These are phyloP conservation scores for Penicillium aurantiogriseum DNA, from an alignment of 2,329 filamentous ascomycete genomes.

Conservation along the genomic window DNA sequence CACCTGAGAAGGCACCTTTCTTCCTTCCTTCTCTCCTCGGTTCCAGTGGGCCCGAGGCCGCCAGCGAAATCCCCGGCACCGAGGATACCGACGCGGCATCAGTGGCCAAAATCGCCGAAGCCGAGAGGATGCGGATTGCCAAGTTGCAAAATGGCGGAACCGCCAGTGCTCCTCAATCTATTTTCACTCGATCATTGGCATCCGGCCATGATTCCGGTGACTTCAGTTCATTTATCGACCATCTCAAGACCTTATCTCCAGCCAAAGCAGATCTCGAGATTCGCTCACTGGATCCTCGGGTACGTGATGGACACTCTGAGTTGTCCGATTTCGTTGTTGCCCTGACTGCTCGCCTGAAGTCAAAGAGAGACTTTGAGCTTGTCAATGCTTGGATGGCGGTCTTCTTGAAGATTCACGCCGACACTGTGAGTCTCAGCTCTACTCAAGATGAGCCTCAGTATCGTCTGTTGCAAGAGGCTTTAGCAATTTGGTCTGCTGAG, in stretches of 20 bases:
- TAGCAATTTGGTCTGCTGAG: conserved; percentile 69
- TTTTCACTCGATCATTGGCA: conserved; percentile 52
- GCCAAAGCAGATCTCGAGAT: conserved; percentile 88
- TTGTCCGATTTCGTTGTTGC: conserved; percentile 77
- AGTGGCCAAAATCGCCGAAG: conserved; percentile 36
- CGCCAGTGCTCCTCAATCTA: conserved; percentile 28
- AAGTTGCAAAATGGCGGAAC: conserved; percentile 58
- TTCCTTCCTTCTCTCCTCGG: conserved; percentile 65
- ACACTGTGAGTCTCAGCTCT: conserved; percentile 50
- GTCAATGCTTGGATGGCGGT: conserved; percentile 98
- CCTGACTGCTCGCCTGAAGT: conserved; percentile 66
- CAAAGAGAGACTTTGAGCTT: conserved; percentile 82
- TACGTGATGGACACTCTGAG: conserved; percentile 59
- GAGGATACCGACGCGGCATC: conserved; percentile 32
- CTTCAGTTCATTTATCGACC: conserved; percentile 68
- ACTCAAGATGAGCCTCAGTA: conserved; percentile 47
- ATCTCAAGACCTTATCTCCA: conserved; percentile 78
- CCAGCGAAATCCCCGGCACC: conserved; percentile 23
- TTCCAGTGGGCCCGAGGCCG: conserved; percentile 22
- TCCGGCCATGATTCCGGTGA: conserved; percentile 52
- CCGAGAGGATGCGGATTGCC: conserved; percentile 65
- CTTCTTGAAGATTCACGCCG: conserved; percentile 76
- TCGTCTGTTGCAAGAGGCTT: conserved; percentile 54
- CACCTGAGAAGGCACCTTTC: conserved; percentile 91
- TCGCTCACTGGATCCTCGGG: conserved; percentile 64